phyloP scores from a whole-genome alignment of 352 stramenopile species.

The Phytophthora sojae region DNA sequence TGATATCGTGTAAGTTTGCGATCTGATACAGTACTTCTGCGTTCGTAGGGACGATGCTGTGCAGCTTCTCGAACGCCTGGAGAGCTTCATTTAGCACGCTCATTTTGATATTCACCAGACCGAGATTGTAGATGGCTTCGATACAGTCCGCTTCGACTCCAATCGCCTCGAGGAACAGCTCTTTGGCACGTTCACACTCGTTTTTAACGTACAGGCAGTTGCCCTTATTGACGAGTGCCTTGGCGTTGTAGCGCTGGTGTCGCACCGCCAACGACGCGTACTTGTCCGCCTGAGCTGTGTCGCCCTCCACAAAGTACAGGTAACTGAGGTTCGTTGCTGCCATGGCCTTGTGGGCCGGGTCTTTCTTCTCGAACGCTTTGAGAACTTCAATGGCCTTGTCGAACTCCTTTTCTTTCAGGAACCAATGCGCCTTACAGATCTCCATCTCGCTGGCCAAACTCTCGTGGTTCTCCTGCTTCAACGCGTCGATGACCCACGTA shows the following conservation, averaged over 20 bases:
- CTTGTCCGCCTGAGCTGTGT: conserved; percentile 91
- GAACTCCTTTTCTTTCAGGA: conserved; percentile 94
- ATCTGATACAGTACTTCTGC: conserved; percentile 96
- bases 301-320: conserved; percentile 96
- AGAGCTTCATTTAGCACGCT: conserved; percentile 91
- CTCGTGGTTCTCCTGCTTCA: conserved; percentile 93
- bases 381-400: conserved; percentile 94
- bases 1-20: conserved; percentile 94
- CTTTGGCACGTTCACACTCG: conserved; percentile 94
- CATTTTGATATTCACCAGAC: conserved; percentile 91
- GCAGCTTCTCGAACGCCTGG: conserved; percentile 97
- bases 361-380: conserved; percentile 97
- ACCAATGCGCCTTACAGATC: conserved; percentile 89
- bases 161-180: conserved; percentile 96
- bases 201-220: conserved; percentile 96
- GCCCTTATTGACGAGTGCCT: conserved; percentile 97
- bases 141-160: conserved; percentile 95
- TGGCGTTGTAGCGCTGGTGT: conserved; percentile 96
- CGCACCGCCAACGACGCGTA: conserved; percentile 92
- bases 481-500: conserved; percentile 94
- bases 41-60: conserved; percentile 95
- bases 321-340: conserved; percentile 96
- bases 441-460: conserved; percentile 93
- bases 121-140: conserved; percentile 98
- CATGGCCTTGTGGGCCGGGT: conserved; percentile 93